phyloP scores from a whole-genome alignment of 768 basidiomycete species.

The Austroboletus festivus region DNA sequence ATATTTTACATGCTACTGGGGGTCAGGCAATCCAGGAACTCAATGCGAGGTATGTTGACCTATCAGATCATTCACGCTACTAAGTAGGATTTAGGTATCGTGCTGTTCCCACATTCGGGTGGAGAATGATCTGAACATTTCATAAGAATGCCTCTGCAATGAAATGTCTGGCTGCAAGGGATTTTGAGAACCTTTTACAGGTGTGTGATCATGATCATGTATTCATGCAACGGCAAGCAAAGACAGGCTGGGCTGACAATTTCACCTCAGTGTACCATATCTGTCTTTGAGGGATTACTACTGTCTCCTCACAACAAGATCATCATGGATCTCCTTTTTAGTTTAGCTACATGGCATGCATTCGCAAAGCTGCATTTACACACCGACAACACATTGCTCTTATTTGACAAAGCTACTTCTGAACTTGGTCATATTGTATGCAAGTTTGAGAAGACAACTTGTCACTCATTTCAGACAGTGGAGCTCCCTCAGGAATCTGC shows the following conservation, averaged over 20 bases:
- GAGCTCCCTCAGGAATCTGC: not conserved
- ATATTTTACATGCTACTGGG: slow-evolving; percentile 14
- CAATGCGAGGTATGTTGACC: slow-evolving; percentile 14
- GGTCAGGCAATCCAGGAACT: slow-evolving; percentile 7
- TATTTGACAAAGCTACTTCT: not conserved
- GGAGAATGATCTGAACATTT: slow-evolving; percentile 31
- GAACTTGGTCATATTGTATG: not conserved
- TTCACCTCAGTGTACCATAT: not conserved
- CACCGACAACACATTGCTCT: not conserved
- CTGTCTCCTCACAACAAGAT: not conserved
- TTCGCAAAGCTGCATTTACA: not conserved
- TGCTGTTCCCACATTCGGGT: slow-evolving; percentile 32
- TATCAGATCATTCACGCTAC: too few species aligned
- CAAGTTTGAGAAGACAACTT: not conserved
- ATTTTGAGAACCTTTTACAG: slow-evolving; percentile 41
- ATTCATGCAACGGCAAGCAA: not conserved
- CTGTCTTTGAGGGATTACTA: not conserved
- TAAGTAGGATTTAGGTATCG: slow-evolving; percentile 26
- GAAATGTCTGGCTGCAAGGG: slow-evolving; percentile 34
- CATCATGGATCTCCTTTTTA: not conserved
- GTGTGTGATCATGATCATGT: not conserved
- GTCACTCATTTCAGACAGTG: not conserved
- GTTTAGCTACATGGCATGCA: not conserved
- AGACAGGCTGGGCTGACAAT: not conserved
- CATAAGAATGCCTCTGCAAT: slow-evolving; percentile 33